Evolutionary conservation across 768 basidiomycete species (phyloP).

Genomic region (Mycena galericulata): DNA sequence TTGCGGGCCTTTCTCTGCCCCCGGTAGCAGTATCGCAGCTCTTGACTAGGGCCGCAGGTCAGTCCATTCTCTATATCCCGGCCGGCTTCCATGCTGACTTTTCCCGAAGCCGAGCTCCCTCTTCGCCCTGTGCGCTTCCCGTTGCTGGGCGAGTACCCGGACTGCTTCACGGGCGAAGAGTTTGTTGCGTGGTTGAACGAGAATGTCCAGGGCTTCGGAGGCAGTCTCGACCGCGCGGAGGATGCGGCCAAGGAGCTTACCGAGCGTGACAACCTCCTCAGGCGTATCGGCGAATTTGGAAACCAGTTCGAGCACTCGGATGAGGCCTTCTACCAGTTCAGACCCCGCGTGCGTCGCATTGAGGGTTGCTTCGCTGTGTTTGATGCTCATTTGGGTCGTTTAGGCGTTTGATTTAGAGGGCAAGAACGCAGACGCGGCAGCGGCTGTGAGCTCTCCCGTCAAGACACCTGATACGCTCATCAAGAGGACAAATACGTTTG

Average conservation of each 20-base stretch:
- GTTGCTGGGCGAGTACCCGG: constrained; percentile 84
- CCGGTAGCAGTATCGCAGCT: constrained; percentile 76
- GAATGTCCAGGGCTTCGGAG: constrained; percentile 82
- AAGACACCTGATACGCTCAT: constrained; percentile 64
- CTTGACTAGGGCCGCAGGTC: constrained; percentile 71
- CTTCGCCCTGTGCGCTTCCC: constrained; percentile 81
- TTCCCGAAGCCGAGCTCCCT: constrained; percentile 63
- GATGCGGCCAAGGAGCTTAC: constrained; percentile 75
- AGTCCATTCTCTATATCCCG: background rate
- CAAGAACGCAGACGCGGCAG: constrained; percentile 43
- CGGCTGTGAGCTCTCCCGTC: constrained; percentile 40
- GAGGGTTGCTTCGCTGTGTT: background rate
- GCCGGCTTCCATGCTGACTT: background rate
- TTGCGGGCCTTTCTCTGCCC: constrained; percentile 81
- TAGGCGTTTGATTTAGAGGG: constrained; percentile 73
- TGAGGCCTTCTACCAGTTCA: constrained; percentile 88
- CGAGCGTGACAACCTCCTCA: constrained; percentile 69
- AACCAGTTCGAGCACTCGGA: constrained; percentile 84
- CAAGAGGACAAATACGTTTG: constrained; percentile 77
- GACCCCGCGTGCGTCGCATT: constrained; percentile 69
- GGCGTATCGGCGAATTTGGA: constrained; percentile 86
- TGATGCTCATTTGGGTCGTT: background rate
- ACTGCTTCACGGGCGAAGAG: constrained; percentile 91
- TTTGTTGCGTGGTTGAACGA: constrained; percentile 87
- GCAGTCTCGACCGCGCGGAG: constrained; percentile 82